Base-by-base conservation (phyloP, 1,284 basidiomycete species). In the Cystobasidium pallidum region DNA sequence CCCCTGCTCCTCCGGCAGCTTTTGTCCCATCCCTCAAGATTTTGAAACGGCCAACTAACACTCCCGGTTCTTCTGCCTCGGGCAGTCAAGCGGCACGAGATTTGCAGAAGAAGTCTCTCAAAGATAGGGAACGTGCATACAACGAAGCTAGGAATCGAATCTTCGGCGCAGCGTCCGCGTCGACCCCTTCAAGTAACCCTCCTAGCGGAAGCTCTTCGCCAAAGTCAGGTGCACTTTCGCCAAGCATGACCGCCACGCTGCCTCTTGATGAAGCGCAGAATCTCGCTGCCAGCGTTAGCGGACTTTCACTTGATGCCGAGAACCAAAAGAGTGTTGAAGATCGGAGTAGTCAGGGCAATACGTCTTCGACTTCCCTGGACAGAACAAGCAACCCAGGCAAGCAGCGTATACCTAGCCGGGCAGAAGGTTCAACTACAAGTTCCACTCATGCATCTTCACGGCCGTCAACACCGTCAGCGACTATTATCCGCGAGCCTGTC, bases 11-110 rank as follows among this genome's bases (percentile, higher is more conserved):
- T 26, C 47, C 68, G 13, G 57, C 59, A 19, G 68, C 68, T 6
- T 71, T 49, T 49, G 59, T 57, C 17, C 68, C 68, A 34, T 71
- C 68, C 1, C 51, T 71, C 6, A 71, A 71, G 61, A 71, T 71
- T 28, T 61, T 71, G 13, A 63, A 64, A 26, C 26, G 68, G 11
- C 68, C 68, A n/a, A 57, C 24, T 39, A 64, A 59, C 26, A 45
- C 39, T 41, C 47, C 32, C 11, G 52, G 49, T 24, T 32, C 47
- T 36, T 30, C 59, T n/a, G 7, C 19, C 26, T 54, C 61, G 17
- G 43, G 30, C 49, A 62, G 54, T 32, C 54, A 70, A 62, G 58
- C 49, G 8, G 47, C 68, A 3, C 21, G 21, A 64, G 62, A 52
- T 24, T 43, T 24, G 58, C 68, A 45, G 51, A 57, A 51, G 34